Evolutionary conservation across 352 stramenopile species (phyloP), one percentile per base, ranked within the genome.

Genomic region (Vaucheria bursata): DNA sequence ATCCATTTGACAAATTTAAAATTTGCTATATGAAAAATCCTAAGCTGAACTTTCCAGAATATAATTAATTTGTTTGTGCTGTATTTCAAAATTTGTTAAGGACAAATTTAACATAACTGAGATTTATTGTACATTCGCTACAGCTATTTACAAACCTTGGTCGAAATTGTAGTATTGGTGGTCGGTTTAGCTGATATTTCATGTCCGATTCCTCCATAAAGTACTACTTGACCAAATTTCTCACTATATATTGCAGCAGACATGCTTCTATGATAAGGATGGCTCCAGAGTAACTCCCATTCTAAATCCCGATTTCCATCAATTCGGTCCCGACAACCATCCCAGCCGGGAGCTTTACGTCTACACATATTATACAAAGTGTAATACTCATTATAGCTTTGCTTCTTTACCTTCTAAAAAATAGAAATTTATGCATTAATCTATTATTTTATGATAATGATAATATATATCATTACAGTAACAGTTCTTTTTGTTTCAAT

Each of bases 261-360:
- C 29, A 66, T 88, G 0, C 88, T 88, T 0, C 93, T 87, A 73
- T 96, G 91, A 0, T 89, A 90, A 0, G 92, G 92, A 68, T 92
- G 87, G 25, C 88, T 81, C 88, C 89, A 96, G 80, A 95, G 87
- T 0, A 96, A 82, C 25, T 77, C 39, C 18, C 53, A 32, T 7
- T 75, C 12, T n/a, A 88, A 65, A 73, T 87, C 83, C n/a, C 59
- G 76, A 32, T 88, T 84, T 1, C 79, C 85, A 72, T 97, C 92
- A n/a, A 77, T 73, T 1, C 90, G 86, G 74, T 98, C 88, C 12
- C 91, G 86, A 84, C 94, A 98, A 18, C 94, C 94, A 80, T 98
- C 94, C 94, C 94, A 98, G 0, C 93, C 93, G 4, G 91, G 91
- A 0, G 91, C 90, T 37, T 64, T 69, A 4, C 79, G 73, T 59